Percentiles rank a stretch among this genome's conserved stretches.
These are phyloP conservation scores for Tothia fuscella DNA, from an alignment of 2,329 filamentous ascomycete species.

Conservation along the genomic window DNA sequence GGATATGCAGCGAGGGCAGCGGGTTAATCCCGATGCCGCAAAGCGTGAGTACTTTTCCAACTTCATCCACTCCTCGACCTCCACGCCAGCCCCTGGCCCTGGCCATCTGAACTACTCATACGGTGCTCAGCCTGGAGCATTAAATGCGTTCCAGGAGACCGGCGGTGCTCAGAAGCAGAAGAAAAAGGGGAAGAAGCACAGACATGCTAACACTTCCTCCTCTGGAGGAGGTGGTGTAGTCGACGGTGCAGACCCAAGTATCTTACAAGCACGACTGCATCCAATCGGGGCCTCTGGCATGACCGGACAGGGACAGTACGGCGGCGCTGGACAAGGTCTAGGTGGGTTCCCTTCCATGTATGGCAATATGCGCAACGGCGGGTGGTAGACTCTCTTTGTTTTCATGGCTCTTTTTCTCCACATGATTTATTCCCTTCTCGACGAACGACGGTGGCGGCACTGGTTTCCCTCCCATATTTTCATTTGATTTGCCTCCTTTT, in stretches of 20 bases:
- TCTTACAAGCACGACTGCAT: constrained; percentile 95
- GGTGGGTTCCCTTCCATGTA: constrained; percentile 96
- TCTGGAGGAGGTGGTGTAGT: constrained; percentile 94
- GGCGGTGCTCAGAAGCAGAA: constrained; percentile 92
- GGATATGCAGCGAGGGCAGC: constrained; percentile 6
- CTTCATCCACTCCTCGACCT: constrained; percentile 60
- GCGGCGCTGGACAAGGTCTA: constrained; percentile 58
- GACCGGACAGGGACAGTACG: constrained; percentile 80
- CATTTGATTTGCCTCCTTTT: background rate
- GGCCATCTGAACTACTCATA: constrained; percentile 87
- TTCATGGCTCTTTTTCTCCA: constrained; percentile 9
- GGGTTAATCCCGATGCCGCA: constrained; percentile 55
- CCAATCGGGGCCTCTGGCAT: constrained; percentile 70
- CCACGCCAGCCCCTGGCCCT: constrained; percentile 78
- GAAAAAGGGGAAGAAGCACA: constrained; percentile 99
- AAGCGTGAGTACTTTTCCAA: constrained; percentile 98
- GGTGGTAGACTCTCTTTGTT: constrained; percentile 11
- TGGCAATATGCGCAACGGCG: constrained; percentile 45
- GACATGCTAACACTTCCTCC: constrained; percentile 99
- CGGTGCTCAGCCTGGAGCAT: constrained; percentile 35
- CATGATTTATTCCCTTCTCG: background rate
- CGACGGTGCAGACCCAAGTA: constrained; percentile 99
- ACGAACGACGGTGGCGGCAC: constrained; percentile 7
- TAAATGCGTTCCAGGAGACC: constrained; percentile 77
- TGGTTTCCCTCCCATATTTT: background rate